phyloP scores from a whole-genome alignment of 352 stramenopile genomes.

The Peronosclerospora sorghi region DNA sequence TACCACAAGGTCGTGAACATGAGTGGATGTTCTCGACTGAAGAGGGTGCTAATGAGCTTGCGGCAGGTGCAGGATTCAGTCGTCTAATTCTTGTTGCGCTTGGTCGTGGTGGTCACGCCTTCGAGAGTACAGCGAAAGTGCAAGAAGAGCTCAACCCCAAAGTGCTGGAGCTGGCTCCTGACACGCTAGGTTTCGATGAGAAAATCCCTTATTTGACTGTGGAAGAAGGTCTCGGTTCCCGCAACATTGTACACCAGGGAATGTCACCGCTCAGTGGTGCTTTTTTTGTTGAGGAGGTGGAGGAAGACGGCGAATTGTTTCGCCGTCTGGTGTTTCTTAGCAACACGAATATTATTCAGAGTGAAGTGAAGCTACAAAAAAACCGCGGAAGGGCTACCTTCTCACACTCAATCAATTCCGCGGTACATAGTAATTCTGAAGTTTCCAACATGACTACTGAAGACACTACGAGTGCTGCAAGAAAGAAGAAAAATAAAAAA shows the following conservation, averaged over 20 bases:
- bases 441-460: conserved; percentile 14
- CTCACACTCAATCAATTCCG: conserved; percentile 1
- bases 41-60: conserved; percentile 52
- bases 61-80: conserved; percentile 45
- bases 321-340: conserved; percentile 65
- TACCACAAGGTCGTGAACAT: conserved; percentile 71
- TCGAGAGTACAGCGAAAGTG: conserved; percentile 50
- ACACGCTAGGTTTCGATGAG: conserved; percentile 28
- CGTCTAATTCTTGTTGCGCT: conserved; percentile 63
- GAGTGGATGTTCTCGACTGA: conserved; percentile 74
- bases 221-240: conserved; percentile 43
- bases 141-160: conserved; percentile 64
- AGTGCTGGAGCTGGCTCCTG: conserved; percentile 48
- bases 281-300: conserved; percentile 66
- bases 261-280: conserved; percentile 39
- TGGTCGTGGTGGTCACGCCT: conserved; percentile 41
- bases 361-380: conserved; percentile 49
- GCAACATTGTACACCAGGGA: conserved; percentile 44
- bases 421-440: background rate
- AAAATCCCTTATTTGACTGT: conserved; percentile 71
- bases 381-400: background rate
- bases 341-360: conserved; percentile 71
- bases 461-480: conserved; percentile 12
- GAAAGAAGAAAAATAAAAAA: conserved; percentile 43
- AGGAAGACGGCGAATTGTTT: conserved; percentile 29